Conservation (phyloP, 2,329 filamentous ascomycete species). For the Pseudogymnoascus sp. region DNA sequence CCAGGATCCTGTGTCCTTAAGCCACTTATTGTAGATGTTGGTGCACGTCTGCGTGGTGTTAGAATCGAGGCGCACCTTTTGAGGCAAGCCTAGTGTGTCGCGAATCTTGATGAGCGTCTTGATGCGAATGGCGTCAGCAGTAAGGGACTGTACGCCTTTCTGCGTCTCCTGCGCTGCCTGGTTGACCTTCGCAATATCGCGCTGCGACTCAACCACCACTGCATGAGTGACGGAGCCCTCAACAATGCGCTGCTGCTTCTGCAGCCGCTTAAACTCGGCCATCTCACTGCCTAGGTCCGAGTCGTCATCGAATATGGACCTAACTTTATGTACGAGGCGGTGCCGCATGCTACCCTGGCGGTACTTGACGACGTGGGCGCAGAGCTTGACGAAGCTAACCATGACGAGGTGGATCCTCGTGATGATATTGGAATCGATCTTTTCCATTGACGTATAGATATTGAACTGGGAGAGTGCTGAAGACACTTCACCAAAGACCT, state of each 20-base stretch:
- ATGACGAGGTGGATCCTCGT: slow-evolving; percentile 20
- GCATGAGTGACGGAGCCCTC: slow-evolving; percentile 23
- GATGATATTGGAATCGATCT: background rate
- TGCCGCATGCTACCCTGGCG: slow-evolving; percentile 20
- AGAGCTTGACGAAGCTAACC: slow-evolving; percentile 24
- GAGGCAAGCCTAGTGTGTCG: background rate
- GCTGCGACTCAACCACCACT: background rate
- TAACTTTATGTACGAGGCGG: slow-evolving; percentile 17
- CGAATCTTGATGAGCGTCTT: background rate
- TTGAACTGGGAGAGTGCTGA: background rate
- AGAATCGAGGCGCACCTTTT: slow-evolving; percentile 18
- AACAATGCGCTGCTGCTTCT: slow-evolving; percentile 20
- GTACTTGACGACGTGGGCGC: slow-evolving; percentile 25
- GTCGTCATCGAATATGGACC: slow-evolving; percentile 22
- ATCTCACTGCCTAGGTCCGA: slow-evolving; percentile 18
- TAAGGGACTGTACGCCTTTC: background rate
- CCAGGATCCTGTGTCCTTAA: slow-evolving; percentile 14
- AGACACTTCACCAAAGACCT: background rate
- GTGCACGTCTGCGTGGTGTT: slow-evolving; percentile 22
- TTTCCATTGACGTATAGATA: background rate
- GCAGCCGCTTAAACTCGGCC: slow-evolving; percentile 16
- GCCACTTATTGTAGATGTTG: slow-evolving; percentile 14
- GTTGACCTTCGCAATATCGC: slow-evolving; percentile 5
- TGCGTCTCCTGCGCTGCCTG: slow-evolving; percentile 17
- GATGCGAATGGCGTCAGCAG: background rate